phyloP scores from a whole-genome alignment of 2,329 filamentous ascomycete genomes.

The Ceratocystis variospora region DNA sequence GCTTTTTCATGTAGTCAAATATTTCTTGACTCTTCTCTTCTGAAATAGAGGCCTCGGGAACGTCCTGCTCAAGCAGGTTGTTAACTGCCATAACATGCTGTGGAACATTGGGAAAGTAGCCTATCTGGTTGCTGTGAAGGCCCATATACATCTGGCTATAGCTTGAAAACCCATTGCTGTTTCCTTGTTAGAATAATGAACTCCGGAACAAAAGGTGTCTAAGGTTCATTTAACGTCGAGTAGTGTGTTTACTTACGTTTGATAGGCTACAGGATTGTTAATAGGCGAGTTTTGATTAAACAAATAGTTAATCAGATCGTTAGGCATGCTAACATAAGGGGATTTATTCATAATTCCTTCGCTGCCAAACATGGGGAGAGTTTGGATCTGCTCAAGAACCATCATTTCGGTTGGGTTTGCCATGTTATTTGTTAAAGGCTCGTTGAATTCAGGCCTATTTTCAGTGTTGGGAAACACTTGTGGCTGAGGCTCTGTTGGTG shows the following conservation, averaged over 20 bases:
- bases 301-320: slow-evolving; percentile 74
- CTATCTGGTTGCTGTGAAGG: slow-evolving; percentile 28
- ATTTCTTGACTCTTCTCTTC: slow-evolving; percentile 78
- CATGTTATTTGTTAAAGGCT: slow-evolving; percentile 2
- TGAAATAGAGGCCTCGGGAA: slow-evolving; percentile 67
- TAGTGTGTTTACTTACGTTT: slow-evolving; percentile 13
- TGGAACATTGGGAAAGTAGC: slow-evolving; percentile 45
- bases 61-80: slow-evolving; percentile 65
- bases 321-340: slow-evolving; percentile 67
- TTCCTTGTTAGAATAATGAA: neutral
- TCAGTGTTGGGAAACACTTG: slow-evolving; percentile 20
- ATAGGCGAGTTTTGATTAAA: slow-evolving; percentile 42
- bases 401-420: slow-evolving; percentile 37
- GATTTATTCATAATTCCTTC: slow-evolving; percentile 70
- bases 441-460: slow-evolving; percentile 11
- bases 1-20: slow-evolving; percentile 63
- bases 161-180: slow-evolving; percentile 16
- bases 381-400: slow-evolving; percentile 48
- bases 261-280: slow-evolving; percentile 21
- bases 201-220: neutral
- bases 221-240: too few relatives aligned
- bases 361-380: slow-evolving; percentile 75
- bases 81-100: slow-evolving; percentile 84
- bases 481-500: neutral
- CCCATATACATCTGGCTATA: slow-evolving; percentile 19